Evolutionary conservation across 495 filamentous ascomycete species (phyloP).

Genomic region (Aspergillus funiculosus): DNA sequence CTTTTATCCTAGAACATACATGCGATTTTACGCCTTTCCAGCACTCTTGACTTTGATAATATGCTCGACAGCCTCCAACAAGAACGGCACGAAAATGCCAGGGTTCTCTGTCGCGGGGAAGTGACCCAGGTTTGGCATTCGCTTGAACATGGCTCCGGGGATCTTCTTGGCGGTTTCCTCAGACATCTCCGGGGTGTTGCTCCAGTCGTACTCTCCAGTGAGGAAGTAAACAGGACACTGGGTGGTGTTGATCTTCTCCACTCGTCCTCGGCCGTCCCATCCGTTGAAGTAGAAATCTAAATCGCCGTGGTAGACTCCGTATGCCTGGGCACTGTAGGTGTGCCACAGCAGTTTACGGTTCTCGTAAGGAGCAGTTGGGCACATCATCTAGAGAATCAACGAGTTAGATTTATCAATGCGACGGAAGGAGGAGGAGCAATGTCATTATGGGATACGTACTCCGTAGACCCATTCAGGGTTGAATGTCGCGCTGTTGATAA

Average conservation of each 20-base stretch:
- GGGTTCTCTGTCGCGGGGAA: slow-evolving; percentile 36
- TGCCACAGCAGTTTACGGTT: slow-evolving; percentile 40
- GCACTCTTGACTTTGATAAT: no score
- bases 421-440: no score
- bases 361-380: slow-evolving; percentile 27
- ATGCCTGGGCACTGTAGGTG: slow-evolving; percentile 36
- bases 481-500: slow-evolving; percentile 30
- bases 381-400: slow-evolving; percentile 32
- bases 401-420: no score
- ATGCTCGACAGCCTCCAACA: no score
- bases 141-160: slow-evolving; percentile 29
- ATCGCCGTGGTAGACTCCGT: slow-evolving; percentile 42
- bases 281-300: slow-evolving; percentile 39
- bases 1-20: no score
- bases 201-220: slow-evolving; percentile 41
- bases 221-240: slow-evolving; percentile 41
- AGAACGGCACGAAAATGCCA: slow-evolving; percentile 22
- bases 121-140: slow-evolving; percentile 34
- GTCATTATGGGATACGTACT: no score
- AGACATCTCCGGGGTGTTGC: slow-evolving; percentile 33
- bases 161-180: slow-evolving; percentile 38
- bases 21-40: no score
- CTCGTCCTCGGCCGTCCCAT: slow-evolving; percentile 35
- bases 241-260: slow-evolving; percentile 33
- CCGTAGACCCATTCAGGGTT: slow-evolving; percentile 41